These are phyloP conservation scores for Podila horticola DNA, from an alignment of 192 early-diverging fungal genomes.

Conservation along the genomic window DNA sequence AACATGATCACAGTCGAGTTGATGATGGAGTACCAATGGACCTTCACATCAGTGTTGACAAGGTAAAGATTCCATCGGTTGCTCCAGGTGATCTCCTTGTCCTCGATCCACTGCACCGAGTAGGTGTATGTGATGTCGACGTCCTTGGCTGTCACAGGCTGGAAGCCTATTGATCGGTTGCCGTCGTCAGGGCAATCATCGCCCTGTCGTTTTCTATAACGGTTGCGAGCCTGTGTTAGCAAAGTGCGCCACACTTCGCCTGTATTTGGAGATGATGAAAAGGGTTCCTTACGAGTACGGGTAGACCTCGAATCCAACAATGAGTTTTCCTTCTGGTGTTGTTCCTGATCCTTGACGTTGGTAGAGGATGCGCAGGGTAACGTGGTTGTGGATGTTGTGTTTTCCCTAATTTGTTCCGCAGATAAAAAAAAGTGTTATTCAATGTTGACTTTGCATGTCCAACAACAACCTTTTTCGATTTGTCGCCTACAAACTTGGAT, in stretches of 20 bases:
- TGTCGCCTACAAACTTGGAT: constrained; percentile 47
- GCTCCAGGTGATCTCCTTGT: constrained; percentile 56
- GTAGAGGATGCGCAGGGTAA: constrained; percentile 63
- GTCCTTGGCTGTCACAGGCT: constrained; percentile 39
- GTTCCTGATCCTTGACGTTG: background rate
- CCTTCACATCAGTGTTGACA: constrained; percentile 54
- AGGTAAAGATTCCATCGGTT: constrained; percentile 78
- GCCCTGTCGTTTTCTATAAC: constrained; percentile 21
- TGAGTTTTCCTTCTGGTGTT: constrained; percentile 48
- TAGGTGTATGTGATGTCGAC: constrained; percentile 70
- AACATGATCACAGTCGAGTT: constrained; percentile 76
- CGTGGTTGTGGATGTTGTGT: constrained; percentile 74
- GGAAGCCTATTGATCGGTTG: constrained; percentile 38
- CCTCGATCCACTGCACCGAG: constrained; percentile 76
- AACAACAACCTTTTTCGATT: background rate
- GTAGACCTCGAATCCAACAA: constrained; percentile 79
- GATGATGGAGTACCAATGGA: constrained; percentile 77
- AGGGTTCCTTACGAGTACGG: constrained; percentile 64
- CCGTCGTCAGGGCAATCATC: constrained; percentile 33
- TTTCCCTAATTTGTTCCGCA: constrained; percentile 26
- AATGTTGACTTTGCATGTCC: background rate
- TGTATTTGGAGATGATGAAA: too few relatives aligned
- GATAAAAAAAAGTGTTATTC: too few relatives aligned
- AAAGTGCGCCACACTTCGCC: too few relatives aligned
- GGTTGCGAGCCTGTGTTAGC: too few relatives aligned